These are phyloP conservation scores for Yarrowia deformans DNA, from an alignment of 805 yeast genomes.

Conservation along the genomic window DNA sequence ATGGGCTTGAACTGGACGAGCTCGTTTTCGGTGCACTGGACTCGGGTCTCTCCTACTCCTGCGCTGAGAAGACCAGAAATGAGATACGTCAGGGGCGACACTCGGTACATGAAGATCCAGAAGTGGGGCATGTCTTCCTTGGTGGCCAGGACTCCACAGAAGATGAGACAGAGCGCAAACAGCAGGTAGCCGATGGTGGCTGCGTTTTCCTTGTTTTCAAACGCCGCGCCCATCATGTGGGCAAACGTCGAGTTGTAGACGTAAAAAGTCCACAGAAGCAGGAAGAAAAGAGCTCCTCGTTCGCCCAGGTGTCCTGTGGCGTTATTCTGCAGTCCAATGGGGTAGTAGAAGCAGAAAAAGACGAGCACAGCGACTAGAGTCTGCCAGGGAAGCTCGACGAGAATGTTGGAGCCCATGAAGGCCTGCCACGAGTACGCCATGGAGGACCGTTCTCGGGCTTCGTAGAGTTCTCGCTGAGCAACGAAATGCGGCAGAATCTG, in stretches of 20 bases:
- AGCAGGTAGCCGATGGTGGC: conserved; percentile 65
- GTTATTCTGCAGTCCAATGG: conserved; percentile 64
- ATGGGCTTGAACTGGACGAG: conserved; percentile 61
- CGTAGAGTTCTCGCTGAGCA: conserved; percentile 67
- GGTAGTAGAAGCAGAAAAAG: conserved; percentile 71
- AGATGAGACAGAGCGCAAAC: conserved; percentile 68
- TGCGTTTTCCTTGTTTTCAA: conserved; percentile 57
- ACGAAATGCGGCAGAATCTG: conserved; percentile 70
- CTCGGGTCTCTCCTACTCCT: conserved; percentile 57
- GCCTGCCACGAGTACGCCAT: conserved; percentile 73
- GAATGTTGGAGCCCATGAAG: conserved; percentile 66
- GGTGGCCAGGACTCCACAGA: conserved; percentile 79
- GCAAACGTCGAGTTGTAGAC: conserved; percentile 53
- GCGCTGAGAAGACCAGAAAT: conserved; percentile 60
- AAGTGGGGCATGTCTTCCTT: conserved; percentile 67
- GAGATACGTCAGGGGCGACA: conserved; percentile 73
- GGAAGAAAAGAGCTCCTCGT: conserved; percentile 55
- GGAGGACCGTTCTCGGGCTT: conserved; percentile 76
- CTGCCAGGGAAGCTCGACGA: conserved; percentile 74
- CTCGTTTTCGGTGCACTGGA: conserved; percentile 60
- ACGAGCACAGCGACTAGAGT: conserved; percentile 66
- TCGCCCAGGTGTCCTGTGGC: conserved; percentile 55
- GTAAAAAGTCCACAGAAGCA: conserved; percentile 55
- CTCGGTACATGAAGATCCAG: conserved; percentile 81
- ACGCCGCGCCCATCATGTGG: conserved; percentile 55